phyloP scores from a whole-genome alignment of 2,329 filamentous ascomycete species.

The Ophiosphaerella korrae region DNA sequence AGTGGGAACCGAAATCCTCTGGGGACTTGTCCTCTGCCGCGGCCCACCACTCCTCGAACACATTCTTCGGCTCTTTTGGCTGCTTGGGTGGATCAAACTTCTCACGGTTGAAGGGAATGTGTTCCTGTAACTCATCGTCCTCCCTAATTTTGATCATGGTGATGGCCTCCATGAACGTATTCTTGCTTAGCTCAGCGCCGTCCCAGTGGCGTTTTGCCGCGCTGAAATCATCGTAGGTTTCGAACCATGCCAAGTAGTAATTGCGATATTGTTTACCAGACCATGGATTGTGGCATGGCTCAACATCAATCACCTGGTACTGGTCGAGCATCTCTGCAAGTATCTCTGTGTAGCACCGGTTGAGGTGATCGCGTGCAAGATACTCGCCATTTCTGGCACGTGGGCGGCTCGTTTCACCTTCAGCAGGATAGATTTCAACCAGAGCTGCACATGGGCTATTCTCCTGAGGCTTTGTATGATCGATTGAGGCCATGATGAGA shows the following conservation, averaged over 20 bases:
- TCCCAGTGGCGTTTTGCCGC: neutral
- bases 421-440: neutral
- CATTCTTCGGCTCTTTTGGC: too few species aligned
- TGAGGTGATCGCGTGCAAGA: neutral
- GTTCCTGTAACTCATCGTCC: too few species aligned
- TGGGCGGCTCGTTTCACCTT: neutral
- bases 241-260: neutral
- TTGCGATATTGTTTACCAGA: neutral
- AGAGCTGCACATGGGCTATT: too few species aligned
- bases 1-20: too few species aligned
- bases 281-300: neutral
- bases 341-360: neutral
- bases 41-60: too few species aligned
- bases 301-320: neutral
- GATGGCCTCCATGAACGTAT: neutral
- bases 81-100: too few species aligned
- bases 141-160: too few species aligned
- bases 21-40: too few species aligned
- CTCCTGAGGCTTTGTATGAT: too few species aligned
- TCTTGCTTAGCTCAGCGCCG: neutral
- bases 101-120: too few species aligned
- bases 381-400: neutral
- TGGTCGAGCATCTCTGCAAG: neutral
- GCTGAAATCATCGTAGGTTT: neutral
- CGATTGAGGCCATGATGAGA: too few species aligned